These are phyloP conservation scores for Ophiostoma sp. DNA, from an alignment of 2,329 filamentous ascomycete species.

Conservation along the genomic window DNA sequence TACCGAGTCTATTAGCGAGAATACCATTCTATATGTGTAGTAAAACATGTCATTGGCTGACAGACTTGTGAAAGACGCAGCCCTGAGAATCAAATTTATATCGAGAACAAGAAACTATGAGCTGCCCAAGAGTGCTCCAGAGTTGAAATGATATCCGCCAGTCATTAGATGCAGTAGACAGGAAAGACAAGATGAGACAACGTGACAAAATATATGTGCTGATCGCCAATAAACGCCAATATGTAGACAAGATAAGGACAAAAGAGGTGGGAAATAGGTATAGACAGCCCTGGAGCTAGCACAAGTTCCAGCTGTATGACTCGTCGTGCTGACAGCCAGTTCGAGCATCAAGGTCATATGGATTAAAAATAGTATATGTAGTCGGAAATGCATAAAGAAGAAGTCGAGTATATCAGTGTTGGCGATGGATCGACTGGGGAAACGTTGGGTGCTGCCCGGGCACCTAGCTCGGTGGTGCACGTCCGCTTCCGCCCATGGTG, in stretches of 20 bases:
- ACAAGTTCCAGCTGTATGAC: not conserved
- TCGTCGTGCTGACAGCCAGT: conserved; percentile 21
- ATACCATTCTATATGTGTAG: not conserved
- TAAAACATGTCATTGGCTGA: not conserved
- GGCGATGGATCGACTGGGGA: not conserved
- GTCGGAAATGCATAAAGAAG: not conserved
- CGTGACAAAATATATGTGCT: not conserved
- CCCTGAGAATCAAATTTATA: not conserved
- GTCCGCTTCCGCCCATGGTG: conserved; percentile 15
- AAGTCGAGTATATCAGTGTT: not conserved
- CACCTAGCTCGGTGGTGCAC: conserved; percentile 23
- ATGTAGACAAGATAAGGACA: not conserved
- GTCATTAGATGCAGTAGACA: not conserved
- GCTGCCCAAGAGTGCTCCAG: not conserved
- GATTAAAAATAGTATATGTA: not conserved
- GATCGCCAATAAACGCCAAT: conserved; percentile 8
- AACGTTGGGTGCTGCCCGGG: conserved; percentile 19
- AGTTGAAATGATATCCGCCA: not conserved
- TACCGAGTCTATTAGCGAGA: not conserved
- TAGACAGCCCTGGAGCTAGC: not conserved
- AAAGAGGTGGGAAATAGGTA: conserved; percentile 15
- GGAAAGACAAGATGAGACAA: not conserved
- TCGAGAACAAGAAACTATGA: conserved; percentile 7
- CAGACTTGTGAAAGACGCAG: not conserved
- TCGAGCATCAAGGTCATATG: conserved; percentile 16